phyloP scores from a whole-genome alignment of 2,329 filamentous ascomycete genomes.

The Pseudonectria buxi region DNA sequence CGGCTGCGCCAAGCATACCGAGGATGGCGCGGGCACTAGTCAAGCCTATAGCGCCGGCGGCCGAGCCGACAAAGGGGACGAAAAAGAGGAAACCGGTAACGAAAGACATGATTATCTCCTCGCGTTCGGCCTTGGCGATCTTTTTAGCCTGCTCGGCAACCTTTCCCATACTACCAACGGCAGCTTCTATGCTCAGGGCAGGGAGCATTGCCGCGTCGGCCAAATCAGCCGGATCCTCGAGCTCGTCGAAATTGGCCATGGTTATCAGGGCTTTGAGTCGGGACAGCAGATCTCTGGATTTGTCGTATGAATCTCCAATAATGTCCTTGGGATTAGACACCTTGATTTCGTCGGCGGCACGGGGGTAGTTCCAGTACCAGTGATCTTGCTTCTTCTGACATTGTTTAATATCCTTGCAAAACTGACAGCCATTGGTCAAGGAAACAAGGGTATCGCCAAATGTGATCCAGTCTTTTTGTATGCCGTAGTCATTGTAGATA shows the following conservation, averaged over 20 bases:
- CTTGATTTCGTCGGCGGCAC: constrained; percentile 6
- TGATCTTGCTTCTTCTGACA: constrained; percentile 4
- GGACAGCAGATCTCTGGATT: too few species aligned
- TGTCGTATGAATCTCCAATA: constrained; percentile 11
- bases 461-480: constrained; percentile 8
- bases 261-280: constrained; percentile 2
- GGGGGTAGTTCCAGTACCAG: constrained; percentile 12
- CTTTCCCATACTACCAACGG: constrained; percentile 19
- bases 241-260: neutral
- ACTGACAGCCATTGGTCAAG: constrained; percentile 8
- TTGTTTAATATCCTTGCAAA: constrained; percentile 3
- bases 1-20: constrained; percentile 13
- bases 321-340: constrained; percentile 16
- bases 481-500: constrained; percentile 11
- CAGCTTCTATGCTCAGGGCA: constrained; percentile 17
- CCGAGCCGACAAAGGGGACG: constrained; percentile 44
- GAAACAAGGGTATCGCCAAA: constrained; percentile 6
- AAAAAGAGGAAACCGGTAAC: constrained; percentile 42
- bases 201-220: constrained; percentile 12
- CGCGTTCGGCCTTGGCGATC: constrained; percentile 12
- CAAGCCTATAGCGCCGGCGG: constrained; percentile 18
- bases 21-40: constrained; percentile 8
- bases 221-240: constrained; percentile 2
- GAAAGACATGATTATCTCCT: constrained; percentile 22
- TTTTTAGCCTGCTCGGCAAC: constrained; percentile 19